phyloP scores from a whole-genome alignment of 2,329 filamentous ascomycete species.

The Simplicillium aogashimaense region DNA sequence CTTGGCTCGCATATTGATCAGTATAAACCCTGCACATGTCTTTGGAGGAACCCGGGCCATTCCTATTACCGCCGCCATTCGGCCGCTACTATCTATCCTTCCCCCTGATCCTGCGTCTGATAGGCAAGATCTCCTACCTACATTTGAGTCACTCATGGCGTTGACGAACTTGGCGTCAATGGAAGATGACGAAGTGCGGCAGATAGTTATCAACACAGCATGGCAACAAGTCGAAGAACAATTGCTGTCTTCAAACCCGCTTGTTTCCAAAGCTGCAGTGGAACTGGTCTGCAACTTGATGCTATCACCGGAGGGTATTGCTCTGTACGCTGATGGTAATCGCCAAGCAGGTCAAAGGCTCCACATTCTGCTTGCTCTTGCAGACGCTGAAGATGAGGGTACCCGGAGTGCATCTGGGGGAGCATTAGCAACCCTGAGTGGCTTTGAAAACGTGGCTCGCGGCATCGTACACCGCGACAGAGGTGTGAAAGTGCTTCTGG shows the following conservation, averaged over 20 bases:
- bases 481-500: conserved; percentile 70
- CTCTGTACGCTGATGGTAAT: conserved; percentile 58
- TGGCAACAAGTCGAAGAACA: conserved; percentile 77
- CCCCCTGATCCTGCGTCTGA: conserved; percentile 51
- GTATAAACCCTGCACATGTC: conserved; percentile 72
- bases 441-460: conserved; percentile 64
- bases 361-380: conserved; percentile 76
- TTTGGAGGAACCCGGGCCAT: conserved; percentile 70
- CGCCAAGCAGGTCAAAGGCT: conserved; percentile 62
- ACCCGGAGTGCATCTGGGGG: conserved; percentile 81
- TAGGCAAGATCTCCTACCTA: conserved; percentile 70
- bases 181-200: conserved; percentile 54
- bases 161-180: conserved; percentile 87
- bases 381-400: conserved; percentile 71
- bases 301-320: conserved; percentile 54
- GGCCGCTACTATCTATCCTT: conserved; percentile 69
- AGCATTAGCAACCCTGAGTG: conserved; percentile 74
- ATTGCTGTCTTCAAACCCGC: conserved; percentile 63
- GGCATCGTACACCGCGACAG: conserved; percentile 61
- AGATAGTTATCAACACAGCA: conserved; percentile 60
- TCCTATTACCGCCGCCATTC: conserved; percentile 69
- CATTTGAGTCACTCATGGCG: conserved; percentile 84
- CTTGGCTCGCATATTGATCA: conserved; percentile 76
- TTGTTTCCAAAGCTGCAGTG: conserved; percentile 72
- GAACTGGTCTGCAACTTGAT: conserved; percentile 90